phyloP scores from a whole-genome alignment of 495 filamentous ascomycete genomes.

The Tuber calosporum region DNA sequence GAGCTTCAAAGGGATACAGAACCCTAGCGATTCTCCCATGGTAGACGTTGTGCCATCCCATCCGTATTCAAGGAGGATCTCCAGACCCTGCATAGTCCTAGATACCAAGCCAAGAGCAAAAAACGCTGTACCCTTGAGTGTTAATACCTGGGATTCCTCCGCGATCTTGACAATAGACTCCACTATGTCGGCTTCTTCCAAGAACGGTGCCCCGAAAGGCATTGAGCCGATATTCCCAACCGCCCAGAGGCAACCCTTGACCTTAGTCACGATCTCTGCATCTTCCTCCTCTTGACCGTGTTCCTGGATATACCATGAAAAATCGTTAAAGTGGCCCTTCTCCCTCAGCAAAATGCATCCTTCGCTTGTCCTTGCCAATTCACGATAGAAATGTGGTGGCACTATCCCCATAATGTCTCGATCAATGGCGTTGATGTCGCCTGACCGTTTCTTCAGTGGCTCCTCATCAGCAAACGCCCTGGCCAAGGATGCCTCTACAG shows the following conservation, averaged over 20 bases:
- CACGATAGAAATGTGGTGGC: constrained; percentile 94
- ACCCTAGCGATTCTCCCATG: constrained; percentile 73
- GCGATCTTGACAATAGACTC: constrained; percentile 79
- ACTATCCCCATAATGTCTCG: constrained; percentile 59
- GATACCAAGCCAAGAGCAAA: constrained; percentile 92
- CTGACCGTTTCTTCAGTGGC: constrained; percentile 42
- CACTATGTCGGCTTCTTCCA: constrained; percentile 80
- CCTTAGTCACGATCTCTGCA: constrained; percentile 77
- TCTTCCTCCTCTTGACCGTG: constrained; percentile 77
- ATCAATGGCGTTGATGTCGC: constrained; percentile 47
- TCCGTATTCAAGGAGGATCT: constrained; percentile 74
- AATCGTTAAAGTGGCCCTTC: constrained; percentile 93
- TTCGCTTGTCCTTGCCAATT: constrained; percentile 84
- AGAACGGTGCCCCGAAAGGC: constrained; percentile 90
- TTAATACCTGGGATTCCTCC: constrained; percentile 76
- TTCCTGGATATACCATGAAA: constrained; percentile 77
- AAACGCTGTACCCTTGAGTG: constrained; percentile 88
- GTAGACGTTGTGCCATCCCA: constrained; percentile 88
- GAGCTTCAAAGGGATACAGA: constrained; percentile 75
- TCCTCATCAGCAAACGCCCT: constrained; percentile 69
- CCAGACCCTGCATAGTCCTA: constrained; percentile 81
- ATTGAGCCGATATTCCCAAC: constrained; percentile 97
- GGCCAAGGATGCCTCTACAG: constrained; percentile 94
- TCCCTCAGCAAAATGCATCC: constrained; percentile 82
- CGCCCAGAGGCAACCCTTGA: constrained; percentile 95